phyloP scores from a whole-genome alignment of 2,329 filamentous ascomycete genomes.

The Fusarium lyarnte region DNA sequence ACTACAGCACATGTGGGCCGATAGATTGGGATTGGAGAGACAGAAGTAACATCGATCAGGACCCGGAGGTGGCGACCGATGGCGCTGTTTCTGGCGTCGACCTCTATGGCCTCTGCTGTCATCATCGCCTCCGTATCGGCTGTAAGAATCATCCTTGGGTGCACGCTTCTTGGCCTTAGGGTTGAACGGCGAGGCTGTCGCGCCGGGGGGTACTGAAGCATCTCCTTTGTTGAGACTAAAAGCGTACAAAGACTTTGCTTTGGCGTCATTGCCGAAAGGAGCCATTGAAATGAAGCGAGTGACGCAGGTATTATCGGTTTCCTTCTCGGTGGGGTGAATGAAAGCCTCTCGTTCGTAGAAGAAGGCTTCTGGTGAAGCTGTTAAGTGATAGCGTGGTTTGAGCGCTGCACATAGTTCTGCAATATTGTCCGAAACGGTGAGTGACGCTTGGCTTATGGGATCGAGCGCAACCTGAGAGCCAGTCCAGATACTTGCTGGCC shows the following conservation, averaged over 20 bases:
- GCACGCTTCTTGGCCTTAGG: slow-evolving; percentile 67
- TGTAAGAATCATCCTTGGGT: slow-evolving; percentile 57
- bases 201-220: slow-evolving; percentile 71
- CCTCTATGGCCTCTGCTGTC: slow-evolving; percentile 56
- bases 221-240: slow-evolving; percentile 76
- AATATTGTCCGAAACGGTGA: slow-evolving; percentile 71
- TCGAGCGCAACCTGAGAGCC: slow-evolving; percentile 72
- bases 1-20: slow-evolving; percentile 87
- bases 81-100: slow-evolving; percentile 58
- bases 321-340: slow-evolving; percentile 68
- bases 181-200: slow-evolving; percentile 79
- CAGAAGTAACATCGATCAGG: slow-evolving; percentile 95
- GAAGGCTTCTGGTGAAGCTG: slow-evolving; percentile 69
- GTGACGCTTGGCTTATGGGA: slow-evolving; percentile 60
- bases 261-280: slow-evolving; percentile 76
- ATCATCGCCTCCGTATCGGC: slow-evolving; percentile 62
- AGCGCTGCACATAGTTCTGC: slow-evolving; percentile 81
- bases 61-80: slow-evolving; percentile 67
- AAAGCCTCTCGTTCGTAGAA: slow-evolving; percentile 96
- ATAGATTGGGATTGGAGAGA: slow-evolving; percentile 84
- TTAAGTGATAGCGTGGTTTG: slow-evolving; percentile 93
- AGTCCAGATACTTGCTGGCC: slow-evolving; percentile 78
- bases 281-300: slow-evolving; percentile 94
- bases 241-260: slow-evolving; percentile 84
- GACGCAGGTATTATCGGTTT: slow-evolving; percentile 63